Evolutionary conservation across 208 protist species (phyloP).

Genomic region (Leishmania major): DNA sequence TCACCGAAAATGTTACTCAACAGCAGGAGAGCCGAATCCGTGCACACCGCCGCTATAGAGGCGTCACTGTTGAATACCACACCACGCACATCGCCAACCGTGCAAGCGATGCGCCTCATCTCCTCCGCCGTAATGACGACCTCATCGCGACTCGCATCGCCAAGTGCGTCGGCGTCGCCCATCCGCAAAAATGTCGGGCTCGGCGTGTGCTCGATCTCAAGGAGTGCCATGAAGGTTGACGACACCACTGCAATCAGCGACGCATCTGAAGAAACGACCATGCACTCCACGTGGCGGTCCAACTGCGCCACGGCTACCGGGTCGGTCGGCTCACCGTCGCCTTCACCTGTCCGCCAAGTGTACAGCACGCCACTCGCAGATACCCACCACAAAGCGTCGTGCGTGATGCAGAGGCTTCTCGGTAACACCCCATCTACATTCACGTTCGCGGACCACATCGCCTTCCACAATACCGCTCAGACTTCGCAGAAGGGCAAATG

Average conservation of each 20-base stretch:
- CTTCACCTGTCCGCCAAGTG: conserved; percentile 10
- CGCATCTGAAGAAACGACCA: conserved; percentile 11
- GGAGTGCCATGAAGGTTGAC: conserved; percentile 5
- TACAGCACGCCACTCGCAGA: conserved; percentile 22
- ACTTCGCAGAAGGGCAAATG: neutral
- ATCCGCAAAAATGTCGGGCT: conserved; percentile 12
- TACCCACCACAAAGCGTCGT: conserved; percentile 33
- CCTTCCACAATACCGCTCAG: too few relatives aligned
- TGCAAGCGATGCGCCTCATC: conserved; percentile 11
- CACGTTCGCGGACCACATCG: conserved; percentile 26
- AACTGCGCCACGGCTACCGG: conserved; percentile 23
- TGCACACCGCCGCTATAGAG: conserved; percentile 7
- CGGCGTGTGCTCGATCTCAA: neutral
- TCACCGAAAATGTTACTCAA: neutral
- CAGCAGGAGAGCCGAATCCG: conserved; percentile 9
- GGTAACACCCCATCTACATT: conserved; percentile 14
- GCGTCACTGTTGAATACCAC: conserved; percentile 19
- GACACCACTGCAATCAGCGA: conserved; percentile 4
- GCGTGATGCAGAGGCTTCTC: conserved; percentile 18
- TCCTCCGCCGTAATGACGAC: conserved; percentile 10
- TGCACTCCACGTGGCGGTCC: conserved; percentile 11
- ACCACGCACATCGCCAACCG: neutral
- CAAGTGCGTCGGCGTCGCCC: neutral
- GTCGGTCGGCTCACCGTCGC: conserved; percentile 8
- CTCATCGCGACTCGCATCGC: neutral